Evolutionary conservation across 129 eudicot genomes (phyloP), one percentile per base, ranked within the genome.

Genomic region (Ambrosia artemisiifolia): DNA sequence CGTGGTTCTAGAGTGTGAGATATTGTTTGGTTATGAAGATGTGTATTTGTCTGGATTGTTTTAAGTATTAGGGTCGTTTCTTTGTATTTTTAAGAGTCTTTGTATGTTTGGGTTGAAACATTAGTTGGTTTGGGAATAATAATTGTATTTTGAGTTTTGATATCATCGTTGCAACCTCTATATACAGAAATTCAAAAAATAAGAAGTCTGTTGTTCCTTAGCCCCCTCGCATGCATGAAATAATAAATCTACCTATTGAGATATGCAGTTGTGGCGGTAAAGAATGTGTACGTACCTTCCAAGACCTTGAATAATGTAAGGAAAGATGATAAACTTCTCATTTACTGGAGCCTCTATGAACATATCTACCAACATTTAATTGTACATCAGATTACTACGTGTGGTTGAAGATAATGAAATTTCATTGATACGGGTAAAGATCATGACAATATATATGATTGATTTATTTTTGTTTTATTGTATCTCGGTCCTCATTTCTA

Each of bases 241-340:
- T 40, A 40, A 40, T 6, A 40, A 7, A 40, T 4, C 7, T 6
- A 40, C 5, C 7, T 6, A 56, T 11, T 5, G 32, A 32, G 6
- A 60, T 40, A 60, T 30, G 42, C 42, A 60, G 65, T 60, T 60
- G 65, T n/a, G n/a, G n/a, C n/a, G n/a, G 24, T 48, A 33, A 13
- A 18, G 65, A 75, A 67, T n/a, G n/a, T n/a, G n/a, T 36, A n/a
- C 47, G 63, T 68, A 95, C 99, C 99, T 95, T 85, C 96, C 95
- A 72, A 95, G 85, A 68, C 82, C 81, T 76, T 80, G 91, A 72
- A 95, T 78, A 70, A 95, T 71, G 72, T 81, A 86, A 56, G 97
- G 92, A 61, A 83, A 83, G 50, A 81, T 76, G 54, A 44, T 71
- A 61, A 78, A 86, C 83, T 85, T 95, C 70, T 91, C 97, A 7